Conservation (phyloP, 1,139 yeast genomes). For the Nakaseomyces sp. region DNA sequence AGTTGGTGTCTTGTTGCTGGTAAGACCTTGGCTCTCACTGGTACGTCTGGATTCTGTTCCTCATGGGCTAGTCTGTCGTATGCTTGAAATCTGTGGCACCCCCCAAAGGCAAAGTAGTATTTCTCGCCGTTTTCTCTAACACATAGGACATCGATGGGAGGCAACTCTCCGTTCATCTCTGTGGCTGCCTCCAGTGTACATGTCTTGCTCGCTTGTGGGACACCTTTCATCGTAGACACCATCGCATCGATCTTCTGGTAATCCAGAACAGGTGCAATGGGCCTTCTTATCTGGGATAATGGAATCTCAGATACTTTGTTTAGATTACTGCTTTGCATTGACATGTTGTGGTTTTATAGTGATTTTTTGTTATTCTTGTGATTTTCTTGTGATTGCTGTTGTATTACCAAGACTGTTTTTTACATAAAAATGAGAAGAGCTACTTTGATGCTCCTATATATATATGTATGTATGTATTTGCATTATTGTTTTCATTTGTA, state of each 20-base stretch:
- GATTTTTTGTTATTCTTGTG: background rate
- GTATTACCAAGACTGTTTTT: background rate
- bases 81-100: conserved; percentile 78
- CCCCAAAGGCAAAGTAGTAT: conserved; percentile 74
- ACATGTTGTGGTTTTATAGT: conserved; percentile 25
- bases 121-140: conserved; percentile 54
- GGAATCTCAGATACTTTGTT: conserved; percentile 51
- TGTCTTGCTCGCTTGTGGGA: conserved; percentile 56
- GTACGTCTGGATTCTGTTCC: conserved; percentile 23
- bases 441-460: background rate
- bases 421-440: too few relatives aligned
- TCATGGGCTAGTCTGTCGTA: conserved; percentile 46
- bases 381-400: background rate
- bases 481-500: too few relatives aligned
- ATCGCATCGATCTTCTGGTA: conserved; percentile 62
- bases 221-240: conserved; percentile 63
- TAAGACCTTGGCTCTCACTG: conserved; percentile 55
- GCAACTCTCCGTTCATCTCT: conserved; percentile 45
- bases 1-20: conserved; percentile 62
- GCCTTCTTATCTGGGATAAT: conserved; percentile 56
- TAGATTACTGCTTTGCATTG: conserved; percentile 41
- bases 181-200: conserved; percentile 44
- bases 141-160: conserved; percentile 67
- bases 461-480: too few relatives aligned
- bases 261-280: conserved; percentile 78